A percentile compares a stretch with the other conserved stretches of the same genome.
phyloP scores from a whole-genome alignment of 2,329 filamentous ascomycete species.

The Hypoxylon sp. region DNA sequence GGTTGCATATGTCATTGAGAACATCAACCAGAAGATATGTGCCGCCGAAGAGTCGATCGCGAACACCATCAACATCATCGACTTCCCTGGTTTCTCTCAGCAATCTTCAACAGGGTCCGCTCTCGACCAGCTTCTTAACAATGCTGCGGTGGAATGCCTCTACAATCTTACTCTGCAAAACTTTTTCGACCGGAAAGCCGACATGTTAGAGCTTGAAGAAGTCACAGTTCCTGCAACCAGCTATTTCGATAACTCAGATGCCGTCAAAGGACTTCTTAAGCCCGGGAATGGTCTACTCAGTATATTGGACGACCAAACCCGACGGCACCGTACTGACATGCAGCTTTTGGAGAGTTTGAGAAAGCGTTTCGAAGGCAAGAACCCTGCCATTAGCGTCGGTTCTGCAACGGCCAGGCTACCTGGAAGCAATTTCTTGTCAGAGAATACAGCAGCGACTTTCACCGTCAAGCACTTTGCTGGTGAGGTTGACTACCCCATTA shows the following conservation, averaged over 20 bases:
- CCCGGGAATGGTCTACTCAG: constrained; percentile 91
- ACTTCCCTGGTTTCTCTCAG: constrained; percentile 96
- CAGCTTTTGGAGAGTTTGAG: constrained; percentile 92
- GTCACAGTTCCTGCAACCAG: constrained; percentile 90
- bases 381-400: constrained; percentile 86
- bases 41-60: constrained; percentile 88
- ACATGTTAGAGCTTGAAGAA: constrained; percentile 94
- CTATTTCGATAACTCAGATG: constrained; percentile 98
- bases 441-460: constrained; percentile 85
- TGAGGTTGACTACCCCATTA: constrained; percentile 93
- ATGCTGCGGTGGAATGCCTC: constrained; percentile 90
- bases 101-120: constrained; percentile 85
- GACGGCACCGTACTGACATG: constrained; percentile 87
- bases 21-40: constrained; percentile 90
- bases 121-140: constrained; percentile 93
- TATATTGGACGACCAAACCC: constrained; percentile 96
- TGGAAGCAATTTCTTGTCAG: constrained; percentile 90
- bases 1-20: constrained; percentile 94
- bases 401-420: constrained; percentile 82
- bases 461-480: constrained; percentile 96
- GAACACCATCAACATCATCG: constrained; percentile 95
- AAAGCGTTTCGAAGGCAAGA: constrained; percentile 95
- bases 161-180: constrained; percentile 95
- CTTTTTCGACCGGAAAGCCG: constrained; percentile 95
- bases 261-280: constrained; percentile 92